phyloP scores from a whole-genome alignment of 305 asterid genomes.

The Fraxinus dipetala region DNA sequence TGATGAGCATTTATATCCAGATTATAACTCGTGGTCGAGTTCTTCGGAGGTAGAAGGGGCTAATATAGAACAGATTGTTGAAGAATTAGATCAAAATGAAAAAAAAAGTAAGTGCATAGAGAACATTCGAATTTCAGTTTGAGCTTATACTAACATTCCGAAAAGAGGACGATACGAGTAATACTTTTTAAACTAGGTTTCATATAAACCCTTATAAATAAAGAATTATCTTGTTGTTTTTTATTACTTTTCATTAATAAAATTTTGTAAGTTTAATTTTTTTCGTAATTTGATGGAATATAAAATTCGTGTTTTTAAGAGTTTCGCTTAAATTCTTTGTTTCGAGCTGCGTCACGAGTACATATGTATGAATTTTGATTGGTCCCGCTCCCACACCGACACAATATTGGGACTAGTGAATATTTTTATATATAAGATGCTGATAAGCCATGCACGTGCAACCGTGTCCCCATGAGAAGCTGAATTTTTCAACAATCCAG shows the following conservation, averaged over 20 bases:
- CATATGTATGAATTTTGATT: not conserved
- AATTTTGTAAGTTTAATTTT: no score
- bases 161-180: not conserved
- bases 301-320: not conserved
- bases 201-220: not conserved
- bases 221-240: not conserved
- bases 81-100: no score
- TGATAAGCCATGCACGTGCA: constrained; percentile 16
- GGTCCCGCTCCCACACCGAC: not conserved
- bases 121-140: not conserved
- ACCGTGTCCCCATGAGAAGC: not conserved
- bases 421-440: not conserved
- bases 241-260: not conserved
- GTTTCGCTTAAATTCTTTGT: no score
- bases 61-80: no score
- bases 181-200: no score
- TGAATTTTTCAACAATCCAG: constrained; percentile 15
- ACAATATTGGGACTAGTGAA: not conserved
- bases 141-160: not conserved
- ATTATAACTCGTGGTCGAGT: no score
- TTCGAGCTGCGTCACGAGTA: not conserved
- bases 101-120: no score
- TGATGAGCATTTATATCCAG: no score
- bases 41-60: no score
- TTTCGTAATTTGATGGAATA: not conserved